These are phyloP conservation scores for Euphorbia lathyris DNA, from an alignment of 345 rosid species.

Conservation along the genomic window DNA sequence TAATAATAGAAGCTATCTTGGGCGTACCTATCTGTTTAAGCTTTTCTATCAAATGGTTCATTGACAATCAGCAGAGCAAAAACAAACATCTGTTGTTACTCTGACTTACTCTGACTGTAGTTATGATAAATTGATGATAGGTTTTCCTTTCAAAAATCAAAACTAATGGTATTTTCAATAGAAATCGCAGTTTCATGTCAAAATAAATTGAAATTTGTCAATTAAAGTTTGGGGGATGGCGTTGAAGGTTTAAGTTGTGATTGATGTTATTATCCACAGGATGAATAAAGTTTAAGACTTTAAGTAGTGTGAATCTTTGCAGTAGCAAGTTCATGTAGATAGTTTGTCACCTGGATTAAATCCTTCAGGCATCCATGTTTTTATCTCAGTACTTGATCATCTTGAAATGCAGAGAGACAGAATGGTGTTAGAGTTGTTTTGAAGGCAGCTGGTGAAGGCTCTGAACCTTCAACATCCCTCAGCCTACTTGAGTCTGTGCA, in stretches of 20 bases:
- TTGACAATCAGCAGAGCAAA: not conserved
- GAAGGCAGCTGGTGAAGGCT: conserved; percentile 58
- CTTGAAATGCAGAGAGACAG: conserved; percentile 41
- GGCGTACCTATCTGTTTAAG: too few species aligned
- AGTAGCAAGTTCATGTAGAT: not conserved
- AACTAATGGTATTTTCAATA: not conserved
- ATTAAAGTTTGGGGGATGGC: too few species aligned
- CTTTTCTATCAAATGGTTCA: too few species aligned
- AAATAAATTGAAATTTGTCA: not conserved
- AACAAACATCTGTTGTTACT: not conserved
- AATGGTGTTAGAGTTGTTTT: conserved; percentile 31
- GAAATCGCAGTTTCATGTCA: not conserved
- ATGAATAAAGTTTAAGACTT: too few species aligned
- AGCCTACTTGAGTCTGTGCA: conserved; percentile 53
- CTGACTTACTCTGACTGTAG: not conserved
- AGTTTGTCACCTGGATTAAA: not conserved
- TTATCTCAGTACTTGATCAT: not conserved
- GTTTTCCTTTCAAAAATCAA: not conserved
- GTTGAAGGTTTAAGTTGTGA: not conserved
- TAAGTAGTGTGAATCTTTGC: not conserved
- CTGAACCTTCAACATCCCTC: conserved; percentile 65
- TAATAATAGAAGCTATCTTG: too few species aligned
- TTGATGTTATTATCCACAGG: not conserved
- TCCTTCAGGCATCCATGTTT: not conserved
- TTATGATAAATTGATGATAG: not conserved